Evolutionary conservation across 2,329 filamentous ascomycete genomes (phyloP).

Genomic region (Lasiodiplodia citricola): DNA sequence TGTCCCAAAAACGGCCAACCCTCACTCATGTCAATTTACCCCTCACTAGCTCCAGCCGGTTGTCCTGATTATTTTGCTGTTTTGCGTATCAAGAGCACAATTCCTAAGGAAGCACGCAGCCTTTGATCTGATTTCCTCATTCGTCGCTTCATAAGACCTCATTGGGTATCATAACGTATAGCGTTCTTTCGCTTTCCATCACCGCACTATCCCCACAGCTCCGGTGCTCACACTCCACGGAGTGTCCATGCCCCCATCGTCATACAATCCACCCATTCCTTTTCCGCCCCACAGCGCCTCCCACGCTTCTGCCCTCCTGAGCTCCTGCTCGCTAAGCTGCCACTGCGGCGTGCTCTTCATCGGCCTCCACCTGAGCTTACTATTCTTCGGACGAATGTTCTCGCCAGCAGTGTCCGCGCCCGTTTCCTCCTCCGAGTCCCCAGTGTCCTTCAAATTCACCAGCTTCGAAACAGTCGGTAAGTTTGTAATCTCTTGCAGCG

Average conservation of each 20-base stretch:
- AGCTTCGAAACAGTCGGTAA: constrained; percentile 13
- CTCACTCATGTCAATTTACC: too few relatives aligned
- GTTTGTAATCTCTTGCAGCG: constrained; percentile 20
- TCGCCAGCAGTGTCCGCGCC: background rate
- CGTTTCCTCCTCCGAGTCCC: background rate
- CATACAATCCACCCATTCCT: constrained; percentile 7
- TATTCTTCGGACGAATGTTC: background rate
- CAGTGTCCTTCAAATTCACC: constrained; percentile 6
- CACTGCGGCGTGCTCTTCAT: constrained; percentile 27
- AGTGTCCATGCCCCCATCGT: constrained; percentile 4
- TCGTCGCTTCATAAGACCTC: constrained; percentile 16
- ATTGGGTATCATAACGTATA: constrained; percentile 14
- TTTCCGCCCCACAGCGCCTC: constrained; percentile 20
- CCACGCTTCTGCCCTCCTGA: constrained; percentile 20
- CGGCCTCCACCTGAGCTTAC: constrained; percentile 24
- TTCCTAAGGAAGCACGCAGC: background rate
- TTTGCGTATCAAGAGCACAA: background rate
- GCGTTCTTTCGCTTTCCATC: background rate
- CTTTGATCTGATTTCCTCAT: background rate
- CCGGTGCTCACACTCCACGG: constrained; percentile 19
- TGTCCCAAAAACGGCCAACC: too few relatives aligned
- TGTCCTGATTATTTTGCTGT: background rate
- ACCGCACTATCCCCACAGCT: constrained; percentile 17
- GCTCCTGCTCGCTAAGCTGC: constrained; percentile 26
- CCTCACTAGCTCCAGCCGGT: too few relatives aligned